Evolutionary conservation across 768 basidiomycete genomes (phyloP), one percentile per base, ranked within the genome.

Genomic region (Trametes cinnabarina): DNA sequence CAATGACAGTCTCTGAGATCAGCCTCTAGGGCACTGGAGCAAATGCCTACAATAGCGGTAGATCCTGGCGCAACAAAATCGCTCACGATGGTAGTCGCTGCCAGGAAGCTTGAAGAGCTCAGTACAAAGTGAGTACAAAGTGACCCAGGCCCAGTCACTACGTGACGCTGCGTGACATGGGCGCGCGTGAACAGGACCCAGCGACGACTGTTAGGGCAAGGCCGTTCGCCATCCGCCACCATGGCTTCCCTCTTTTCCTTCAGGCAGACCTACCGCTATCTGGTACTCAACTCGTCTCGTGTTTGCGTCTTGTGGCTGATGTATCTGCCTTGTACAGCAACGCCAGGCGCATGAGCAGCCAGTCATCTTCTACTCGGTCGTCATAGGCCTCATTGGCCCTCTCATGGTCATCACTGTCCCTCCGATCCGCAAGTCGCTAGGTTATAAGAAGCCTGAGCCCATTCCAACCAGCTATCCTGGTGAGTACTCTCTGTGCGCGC

Each of bases 291-390:
- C n/a, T 7, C 26, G 26, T 17, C 19, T 37, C 22, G 25, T 8
- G 3, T 9, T 9, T 5, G 39, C 9, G 10, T 11, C 26, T 35
- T n/a, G 5, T 20, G 10, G 10, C 46, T 30, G 8, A 41, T 28
- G n/a, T 12, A 22, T 19, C 34, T 19, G 40, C 15, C 37, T 14
- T 54, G 26, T 37, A 30, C 47, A 95, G 93, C 91, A 93, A 92
- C 84, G 88, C 46, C 84, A 87, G 65, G 92, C 93, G 35, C 93
- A 96, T 74, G 93, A 96, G 74, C 84, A 82, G 66, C 93, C 93
- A 26, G 90, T 92, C 71, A 83, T 94, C 71, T 94, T 94, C 78
- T 96, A 86, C 74, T 93, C 93, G 11, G 79, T 86, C 69, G 72
- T 86, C 47, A 74, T 96, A 55, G 93, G 92, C 51, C 65, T 77